Evolutionary conservation across 2,329 filamentous ascomycete species (phyloP), one percentile per base, ranked within the genome.

Genomic region (Fusarium ramigenum): DNA sequence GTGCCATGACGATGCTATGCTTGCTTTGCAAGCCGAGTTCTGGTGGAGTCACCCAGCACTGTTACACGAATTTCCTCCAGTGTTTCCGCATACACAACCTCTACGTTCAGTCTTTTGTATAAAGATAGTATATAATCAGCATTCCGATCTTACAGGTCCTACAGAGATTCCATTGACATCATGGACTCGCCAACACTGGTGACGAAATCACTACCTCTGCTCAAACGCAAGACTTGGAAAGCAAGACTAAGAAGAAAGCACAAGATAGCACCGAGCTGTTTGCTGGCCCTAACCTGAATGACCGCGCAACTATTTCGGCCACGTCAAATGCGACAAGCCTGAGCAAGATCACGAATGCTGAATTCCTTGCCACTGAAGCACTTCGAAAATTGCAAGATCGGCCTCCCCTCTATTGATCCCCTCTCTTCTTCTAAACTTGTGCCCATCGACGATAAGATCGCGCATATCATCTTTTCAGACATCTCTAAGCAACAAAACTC

Each of bases 231-330:
- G 8, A 23, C 21, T 30, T 32, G 21, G 46, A 32, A 49, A 15
- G 46, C 15, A n/a, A 23, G 30, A 4, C 16, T 9, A 7, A 9
- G 15, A 7, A 18, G 5, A 12, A 47, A 15, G 0, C 5, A 28
- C 4, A 25, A 9, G 4, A 28, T 44, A 5, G 43, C 23, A 43
- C 18, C 18, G 18, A 4, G 1, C 11, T 28, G 4, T 14, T 28
- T 15, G 23, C 10, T 12, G 42, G 7, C 18, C 18, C 19, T 14
- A 5, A 14, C 11, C 23, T 46, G 4, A 9, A 21, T 6, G 8
- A 15, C 12, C 43, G 23, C 18, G 11, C 23, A 25, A 25, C 1
- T 19, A 25, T 44, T 19, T 25, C 23, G 18, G 8, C 11, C 18
- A 14, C 9, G 43, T 19, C 18, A 25, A 21, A 46, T 21, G 12